phyloP scores from a whole-genome alignment of 345 rosid genomes.

The Lepidium sativum region DNA sequence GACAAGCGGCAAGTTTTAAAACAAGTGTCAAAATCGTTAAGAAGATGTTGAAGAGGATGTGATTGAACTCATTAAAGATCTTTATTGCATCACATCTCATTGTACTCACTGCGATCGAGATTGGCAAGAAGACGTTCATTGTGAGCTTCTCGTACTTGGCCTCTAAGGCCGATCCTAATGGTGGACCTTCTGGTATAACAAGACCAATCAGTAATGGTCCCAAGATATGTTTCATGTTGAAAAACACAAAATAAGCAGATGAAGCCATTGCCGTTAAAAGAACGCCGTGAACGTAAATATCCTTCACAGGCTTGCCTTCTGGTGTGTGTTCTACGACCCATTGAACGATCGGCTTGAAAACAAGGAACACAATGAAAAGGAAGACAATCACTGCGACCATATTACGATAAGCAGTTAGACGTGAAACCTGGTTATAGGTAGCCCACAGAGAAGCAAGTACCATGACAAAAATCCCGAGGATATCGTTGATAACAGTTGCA shows the following conservation, averaged over 20 bases:
- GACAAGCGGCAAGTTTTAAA: background rate
- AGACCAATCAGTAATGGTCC: slow-evolving; percentile 33
- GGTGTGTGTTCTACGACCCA: slow-evolving; percentile 26
- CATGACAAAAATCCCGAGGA: background rate
- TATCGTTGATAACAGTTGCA: slow-evolving; percentile 6
- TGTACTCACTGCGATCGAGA: background rate
- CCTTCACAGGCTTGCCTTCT: slow-evolving; percentile 19
- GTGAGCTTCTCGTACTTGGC: slow-evolving; percentile 9
- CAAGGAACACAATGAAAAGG: background rate
- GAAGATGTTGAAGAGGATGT: slow-evolving; percentile 3
- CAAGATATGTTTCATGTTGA: slow-evolving; percentile 1
- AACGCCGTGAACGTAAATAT: slow-evolving; percentile 6
- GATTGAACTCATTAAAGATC: background rate
- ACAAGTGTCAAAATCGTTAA: background rate
- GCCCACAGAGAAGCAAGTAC: background rate
- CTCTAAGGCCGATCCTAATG: slow-evolving; percentile 26
- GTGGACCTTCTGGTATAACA: slow-evolving; percentile 37
- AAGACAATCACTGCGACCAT: background rate
- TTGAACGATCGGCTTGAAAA: slow-evolving; percentile 9
- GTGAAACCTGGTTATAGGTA: background rate
- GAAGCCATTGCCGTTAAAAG: slow-evolving; percentile 12
- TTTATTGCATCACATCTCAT: slow-evolving; percentile 13
- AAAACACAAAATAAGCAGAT: background rate
- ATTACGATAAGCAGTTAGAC: background rate
- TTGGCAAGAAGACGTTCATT: slow-evolving; percentile 16